A percentile compares a stretch with the other conserved stretches of the same genome.
phyloP scores from a whole-genome alignment of 345 rosid genomes.

The Salix brachista region DNA sequence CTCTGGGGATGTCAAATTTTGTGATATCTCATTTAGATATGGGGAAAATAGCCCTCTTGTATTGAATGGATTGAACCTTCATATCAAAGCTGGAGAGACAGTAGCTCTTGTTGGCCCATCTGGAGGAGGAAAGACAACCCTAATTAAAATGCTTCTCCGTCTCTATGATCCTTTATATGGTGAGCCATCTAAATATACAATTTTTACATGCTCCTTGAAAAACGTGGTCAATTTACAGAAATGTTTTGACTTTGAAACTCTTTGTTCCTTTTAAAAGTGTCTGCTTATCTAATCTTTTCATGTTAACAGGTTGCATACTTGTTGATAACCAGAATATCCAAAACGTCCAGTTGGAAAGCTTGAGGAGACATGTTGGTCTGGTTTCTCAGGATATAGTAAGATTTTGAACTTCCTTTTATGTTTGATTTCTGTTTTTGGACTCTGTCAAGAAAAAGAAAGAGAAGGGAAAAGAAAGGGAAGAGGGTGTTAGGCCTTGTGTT shows the following conservation, averaged over 20 bases:
- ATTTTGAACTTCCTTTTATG: slow-evolving; percentile 7
- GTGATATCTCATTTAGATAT: slow-evolving; percentile 65
- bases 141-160: slow-evolving; percentile 85
- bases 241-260: not conserved
- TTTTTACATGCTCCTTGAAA: not conserved
- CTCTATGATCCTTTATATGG: slow-evolving; percentile 81
- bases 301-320: slow-evolving; percentile 53
- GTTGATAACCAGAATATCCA: slow-evolving; percentile 62
- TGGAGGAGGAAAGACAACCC: slow-evolving; percentile 98
- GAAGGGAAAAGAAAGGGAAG: not conserved
- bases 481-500: not conserved
- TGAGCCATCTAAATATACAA: slow-evolving; percentile 20
- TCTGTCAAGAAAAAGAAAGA: not conserved
- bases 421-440: not conserved
- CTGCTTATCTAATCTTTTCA: not conserved
- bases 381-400: slow-evolving; percentile 96
- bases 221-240: not conserved
- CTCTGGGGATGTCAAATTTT: slow-evolving; percentile 70
- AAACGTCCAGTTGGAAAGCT: slow-evolving; percentile 53
- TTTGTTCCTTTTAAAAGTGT: not conserved
- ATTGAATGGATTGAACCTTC: slow-evolving; percentile 67
- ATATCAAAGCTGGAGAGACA: slow-evolving; percentile 87
- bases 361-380: slow-evolving; percentile 79
- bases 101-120: slow-evolving; percentile 89
- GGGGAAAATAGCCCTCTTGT: slow-evolving; percentile 49